Evolutionary conservation across 345 rosid species (phyloP), one percentile per base, ranked within the genome.

Genomic region (Erodium maritimum): DNA sequence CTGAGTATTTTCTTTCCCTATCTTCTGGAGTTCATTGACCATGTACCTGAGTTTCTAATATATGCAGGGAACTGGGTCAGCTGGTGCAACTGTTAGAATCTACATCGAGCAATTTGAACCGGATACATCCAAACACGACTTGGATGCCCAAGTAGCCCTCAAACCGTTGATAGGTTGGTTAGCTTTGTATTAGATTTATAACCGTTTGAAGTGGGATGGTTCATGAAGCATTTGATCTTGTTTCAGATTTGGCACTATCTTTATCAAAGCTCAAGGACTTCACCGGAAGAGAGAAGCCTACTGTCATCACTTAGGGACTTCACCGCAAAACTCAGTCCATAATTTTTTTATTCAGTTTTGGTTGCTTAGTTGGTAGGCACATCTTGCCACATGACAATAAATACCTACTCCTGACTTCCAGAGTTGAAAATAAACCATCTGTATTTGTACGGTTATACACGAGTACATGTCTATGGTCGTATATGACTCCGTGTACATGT

Each of bases 231-330:
- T 46, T 16, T 17, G 50, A 2, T 29, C 5, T 65, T 55, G 17
- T 50, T 21, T 67, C 79, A 93, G 96, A 89, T 74, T 73, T 87
- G 73, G 96, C 95, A 20, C 70, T 87, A 56, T 83, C 91, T 5
- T 63, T 87, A 66, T 93, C 99, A 52, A 93, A 83, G 86, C 80
- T 93, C 72, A 79, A 85, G 79, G 94, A 79, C 23, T 93, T 85
- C 78, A 82, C 94, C 17, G 91, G 90, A 59, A 83, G 94, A 81
- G 94, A 89, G 79, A 87, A 80, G 73, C 99, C 95, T 52, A 89
- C 91, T n/a, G 96, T 89, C 67, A 83, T 89, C 74, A 89, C 99
- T 69, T 87, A 73, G 37, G 9, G 1, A 0, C 8, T 5, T 5
- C 37, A 29, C 37, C 9, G 8, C 37, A 29, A 29, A 6, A 29